Conservation (phyloP, 768 basidiomycete species). For the Jaapia argillacea region DNA sequence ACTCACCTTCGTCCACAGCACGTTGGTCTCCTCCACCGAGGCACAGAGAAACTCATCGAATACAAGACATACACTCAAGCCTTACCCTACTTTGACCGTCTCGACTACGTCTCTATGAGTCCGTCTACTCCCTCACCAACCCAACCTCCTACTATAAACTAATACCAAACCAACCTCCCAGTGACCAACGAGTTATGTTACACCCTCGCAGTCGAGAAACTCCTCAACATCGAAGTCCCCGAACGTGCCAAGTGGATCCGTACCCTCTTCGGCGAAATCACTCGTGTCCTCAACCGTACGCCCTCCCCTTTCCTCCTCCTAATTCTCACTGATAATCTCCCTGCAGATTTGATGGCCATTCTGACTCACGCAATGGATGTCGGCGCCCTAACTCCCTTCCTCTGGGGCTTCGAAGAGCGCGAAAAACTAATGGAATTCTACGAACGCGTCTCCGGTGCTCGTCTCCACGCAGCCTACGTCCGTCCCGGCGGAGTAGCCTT, state of each 20-base stretch:
- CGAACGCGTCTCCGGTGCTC: constrained; percentile 96
- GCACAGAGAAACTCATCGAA: constrained; percentile 97
- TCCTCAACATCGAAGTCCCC: constrained; percentile 94
- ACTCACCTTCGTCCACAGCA: constrained; percentile 40
- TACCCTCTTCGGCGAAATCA: constrained; percentile 94
- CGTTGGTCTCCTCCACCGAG: constrained; percentile 91
- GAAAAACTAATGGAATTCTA: constrained; percentile 99
- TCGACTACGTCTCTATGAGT: constrained; percentile 99
- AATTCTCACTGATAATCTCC: background rate
- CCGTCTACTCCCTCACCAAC: constrained; percentile 21
- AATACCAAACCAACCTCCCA: too few relatives aligned
- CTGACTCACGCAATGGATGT: constrained; percentile 96
- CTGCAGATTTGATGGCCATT: constrained; percentile 86
- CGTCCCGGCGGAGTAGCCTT: constrained; percentile 97
- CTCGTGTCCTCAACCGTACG: constrained; percentile 87
- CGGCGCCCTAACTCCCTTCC: constrained; percentile 94
- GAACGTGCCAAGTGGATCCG: constrained; percentile 98
- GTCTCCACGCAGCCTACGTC: constrained; percentile 95
- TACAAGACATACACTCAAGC: constrained; percentile 99
- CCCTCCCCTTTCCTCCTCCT: constrained; percentile 9
- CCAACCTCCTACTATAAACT: background rate
- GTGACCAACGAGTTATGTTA: constrained; percentile 99
- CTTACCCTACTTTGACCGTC: constrained; percentile 95
- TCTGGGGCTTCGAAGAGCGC: constrained; percentile 99
- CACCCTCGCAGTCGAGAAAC: constrained; percentile 94